Percentiles rank a stretch among this genome's conserved stretches.
These are phyloP conservation scores for Holtermannia corniformis DNA, from an alignment of 768 basidiomycete species.

Conservation along the genomic window DNA sequence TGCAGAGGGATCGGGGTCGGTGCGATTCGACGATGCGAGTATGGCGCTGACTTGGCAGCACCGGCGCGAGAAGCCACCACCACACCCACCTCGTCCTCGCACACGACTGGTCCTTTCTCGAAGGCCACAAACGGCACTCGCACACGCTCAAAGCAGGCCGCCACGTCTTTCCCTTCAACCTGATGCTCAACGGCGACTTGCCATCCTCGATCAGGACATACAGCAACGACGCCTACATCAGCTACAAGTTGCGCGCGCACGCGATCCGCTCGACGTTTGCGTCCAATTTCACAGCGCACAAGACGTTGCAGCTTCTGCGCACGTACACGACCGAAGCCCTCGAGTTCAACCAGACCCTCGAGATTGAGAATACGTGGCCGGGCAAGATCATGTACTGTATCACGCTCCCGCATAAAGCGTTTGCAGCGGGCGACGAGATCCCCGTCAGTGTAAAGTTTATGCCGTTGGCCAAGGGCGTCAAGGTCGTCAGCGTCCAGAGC, in stretches of 20 bases:
- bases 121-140: constrained; percentile 63
- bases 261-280: constrained; percentile 69
- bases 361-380: constrained; percentile 89
- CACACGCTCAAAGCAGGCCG: constrained; percentile 94
- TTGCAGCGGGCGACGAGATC: constrained; percentile 78
- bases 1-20: constrained; percentile 34
- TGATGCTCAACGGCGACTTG: constrained; percentile 72
- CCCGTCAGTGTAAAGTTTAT: constrained; percentile 76
- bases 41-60: constrained; percentile 7
- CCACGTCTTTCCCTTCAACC: constrained; percentile 84
- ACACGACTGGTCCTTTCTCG: constrained; percentile 89
- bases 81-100: constrained; percentile 52
- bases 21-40: no score
- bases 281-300: constrained; percentile 55
- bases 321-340: constrained; percentile 70
- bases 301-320: constrained; percentile 59
- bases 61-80: constrained; percentile 36
- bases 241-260: constrained; percentile 82
- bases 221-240: constrained; percentile 51
- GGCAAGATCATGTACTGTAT: constrained; percentile 87
- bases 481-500: constrained; percentile 57
- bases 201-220: constrained; percentile 64
- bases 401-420: constrained; percentile 90
- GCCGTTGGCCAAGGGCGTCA: constrained; percentile 74
- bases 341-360: constrained; percentile 91